A percentile compares a stretch with the other conserved stretches of the same genome.
Conservation (phyloP, 2,329 filamentous ascomycete genomes). For the Neocucurbitaria cava region DNA sequence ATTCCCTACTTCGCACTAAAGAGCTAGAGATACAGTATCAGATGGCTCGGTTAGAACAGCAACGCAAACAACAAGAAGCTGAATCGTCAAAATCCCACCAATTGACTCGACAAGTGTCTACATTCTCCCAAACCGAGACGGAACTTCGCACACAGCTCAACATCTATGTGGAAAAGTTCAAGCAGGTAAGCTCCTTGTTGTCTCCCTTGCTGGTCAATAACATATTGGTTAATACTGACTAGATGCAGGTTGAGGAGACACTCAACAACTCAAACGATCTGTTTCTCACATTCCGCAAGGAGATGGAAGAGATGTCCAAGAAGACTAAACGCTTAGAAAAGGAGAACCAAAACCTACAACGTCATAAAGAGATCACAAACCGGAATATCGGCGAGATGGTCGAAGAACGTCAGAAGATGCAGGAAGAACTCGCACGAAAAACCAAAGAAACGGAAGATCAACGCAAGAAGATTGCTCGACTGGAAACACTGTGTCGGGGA, state of each 20-base stretch:
- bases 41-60: constrained; percentile 84
- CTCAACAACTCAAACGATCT: constrained; percentile 98
- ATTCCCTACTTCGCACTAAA: constrained; percentile 89
- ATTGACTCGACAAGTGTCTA: constrained; percentile 88
- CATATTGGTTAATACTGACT: constrained; percentile 56
- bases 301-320: constrained; percentile 99
- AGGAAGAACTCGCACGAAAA: constrained; percentile 75
- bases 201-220: constrained; percentile 31
- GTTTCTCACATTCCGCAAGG: constrained; percentile 95
- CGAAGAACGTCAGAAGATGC: constrained; percentile 81
- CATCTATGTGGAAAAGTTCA: constrained; percentile 99
- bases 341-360: constrained; percentile 88
- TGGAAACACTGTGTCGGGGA: constrained; percentile 92
- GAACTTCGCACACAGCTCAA: constrained; percentile 95
- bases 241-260: constrained; percentile 90
- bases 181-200: constrained; percentile 73
- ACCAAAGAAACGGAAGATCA: constrained; percentile 79
- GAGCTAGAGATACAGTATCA: constrained; percentile 95
- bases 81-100: constrained; percentile 82
- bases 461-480: constrained; percentile 84
- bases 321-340: constrained; percentile 97
- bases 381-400: constrained; percentile 98
- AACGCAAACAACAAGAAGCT: constrained; percentile 84
- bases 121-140: constrained; percentile 94
- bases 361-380: constrained; percentile 92